A percentile compares a stretch with the other conserved stretches of the same genome.
These are phyloP conservation scores for Spergularia bocconei DNA, from an alignment of 148 eudicot species.

Conservation along the genomic window DNA sequence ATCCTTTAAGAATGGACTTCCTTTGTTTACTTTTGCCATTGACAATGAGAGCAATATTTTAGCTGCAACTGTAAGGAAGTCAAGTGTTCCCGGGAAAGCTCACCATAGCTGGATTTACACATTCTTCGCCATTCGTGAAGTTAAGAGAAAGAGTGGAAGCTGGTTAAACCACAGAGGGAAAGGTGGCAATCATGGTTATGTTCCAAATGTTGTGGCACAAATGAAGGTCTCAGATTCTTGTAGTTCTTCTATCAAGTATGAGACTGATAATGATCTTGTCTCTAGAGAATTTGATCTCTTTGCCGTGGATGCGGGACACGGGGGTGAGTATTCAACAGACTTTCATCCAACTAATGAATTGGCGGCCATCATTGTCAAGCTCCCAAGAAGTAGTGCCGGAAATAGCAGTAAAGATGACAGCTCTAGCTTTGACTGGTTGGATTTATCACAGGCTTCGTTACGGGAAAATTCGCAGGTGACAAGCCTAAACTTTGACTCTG, in stretches of 20 bases:
- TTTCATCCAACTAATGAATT: slow-evolving; percentile 63
- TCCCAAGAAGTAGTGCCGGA: slow-evolving; percentile 27
- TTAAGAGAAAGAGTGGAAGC: slow-evolving; percentile 59
- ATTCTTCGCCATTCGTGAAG: slow-evolving; percentile 65
- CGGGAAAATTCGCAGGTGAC: slow-evolving; percentile 23
- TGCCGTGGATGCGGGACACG: slow-evolving; percentile 41
- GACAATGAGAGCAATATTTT: slow-evolving; percentile 53
- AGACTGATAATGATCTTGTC: slow-evolving; percentile 19
- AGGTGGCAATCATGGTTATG: slow-evolving; percentile 40
- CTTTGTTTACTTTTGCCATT: slow-evolving; percentile 72
- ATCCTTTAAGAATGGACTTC: slow-evolving; percentile 75
- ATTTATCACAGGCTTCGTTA: slow-evolving; percentile 18
- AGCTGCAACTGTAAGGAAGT: slow-evolving; percentile 68
- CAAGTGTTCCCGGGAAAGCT: slow-evolving; percentile 38
- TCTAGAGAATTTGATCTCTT: slow-evolving; percentile 64
- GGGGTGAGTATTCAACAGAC: slow-evolving; percentile 43
- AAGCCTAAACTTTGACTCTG: slow-evolving; percentile 12
- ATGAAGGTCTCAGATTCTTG: slow-evolving; percentile 63
- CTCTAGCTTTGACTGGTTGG: slow-evolving; percentile 26
- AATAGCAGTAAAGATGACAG: slow-evolving; percentile 14
- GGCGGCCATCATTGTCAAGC: slow-evolving; percentile 70
- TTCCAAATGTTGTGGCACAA: slow-evolving; percentile 66
- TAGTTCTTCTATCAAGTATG: slow-evolving; percentile 20
- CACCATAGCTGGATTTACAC: slow-evolving; percentile 57
- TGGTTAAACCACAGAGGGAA: slow-evolving; percentile 61